Percentiles rank a stretch among this genome's conserved stretches.
phyloP scores from a whole-genome alignment of 495 filamentous ascomycete species.

The Aspergillus conjunctus region DNA sequence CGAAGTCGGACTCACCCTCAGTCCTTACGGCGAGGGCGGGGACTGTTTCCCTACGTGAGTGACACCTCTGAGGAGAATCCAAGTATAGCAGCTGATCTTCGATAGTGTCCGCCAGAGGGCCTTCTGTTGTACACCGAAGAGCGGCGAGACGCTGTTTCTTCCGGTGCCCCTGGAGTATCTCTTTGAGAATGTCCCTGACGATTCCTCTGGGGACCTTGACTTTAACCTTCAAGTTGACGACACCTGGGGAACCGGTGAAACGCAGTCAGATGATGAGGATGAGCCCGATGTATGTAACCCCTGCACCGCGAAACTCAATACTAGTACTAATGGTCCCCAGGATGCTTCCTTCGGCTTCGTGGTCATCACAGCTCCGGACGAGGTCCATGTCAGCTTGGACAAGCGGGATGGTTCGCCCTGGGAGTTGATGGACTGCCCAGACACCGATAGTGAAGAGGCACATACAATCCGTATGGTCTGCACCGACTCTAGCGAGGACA shows the following conservation, averaged over 20 bases:
- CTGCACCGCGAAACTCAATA: too few relatives aligned
- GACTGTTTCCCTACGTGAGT: conserved; percentile 9
- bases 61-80: too few relatives aligned
- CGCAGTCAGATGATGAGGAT: conserved; percentile 22
- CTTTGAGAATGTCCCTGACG: conserved; percentile 30
- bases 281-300: too few relatives aligned
- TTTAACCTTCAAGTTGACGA: conserved; percentile 30
- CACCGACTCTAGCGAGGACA: conserved; percentile 21
- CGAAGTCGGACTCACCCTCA: conserved; percentile 3
- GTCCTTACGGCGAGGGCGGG: conserved; percentile 7
- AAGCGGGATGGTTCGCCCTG: conserved; percentile 14
- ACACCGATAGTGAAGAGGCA: conserved; percentile 27
- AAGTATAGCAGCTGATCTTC: too few relatives aligned
- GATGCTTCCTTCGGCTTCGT: conserved; percentile 32
- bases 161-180: conserved; percentile 38
- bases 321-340: too few relatives aligned
- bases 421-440: conserved; percentile 22
- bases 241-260: conserved; percentile 19
- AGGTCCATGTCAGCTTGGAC: conserved; percentile 20
- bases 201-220: conserved; percentile 26
- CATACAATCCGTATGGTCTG: conserved; percentile 29
- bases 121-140: conserved; percentile 30
- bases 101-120: conserved; percentile 14
- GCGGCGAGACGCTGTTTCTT: conserved; percentile 27
- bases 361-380: conserved; percentile 31